Evolutionary conservation across 1,139 yeast genomes (phyloP).

Genomic region (Spathaspora sp.): DNA sequence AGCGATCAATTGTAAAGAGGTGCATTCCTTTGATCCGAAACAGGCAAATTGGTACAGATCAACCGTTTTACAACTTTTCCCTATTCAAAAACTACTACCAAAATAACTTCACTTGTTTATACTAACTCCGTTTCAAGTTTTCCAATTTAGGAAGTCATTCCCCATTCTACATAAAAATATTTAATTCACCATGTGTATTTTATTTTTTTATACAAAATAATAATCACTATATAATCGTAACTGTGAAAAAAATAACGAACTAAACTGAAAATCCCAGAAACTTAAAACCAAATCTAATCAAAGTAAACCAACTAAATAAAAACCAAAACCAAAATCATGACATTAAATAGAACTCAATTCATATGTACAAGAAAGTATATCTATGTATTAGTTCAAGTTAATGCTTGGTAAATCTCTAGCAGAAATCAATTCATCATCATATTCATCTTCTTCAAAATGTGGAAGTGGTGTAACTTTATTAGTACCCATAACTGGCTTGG

Average conservation of each 20-base stretch:
- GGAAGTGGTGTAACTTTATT: slow-evolving; percentile 11
- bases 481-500: slow-evolving; percentile 12
- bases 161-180: neutral
- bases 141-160: neutral
- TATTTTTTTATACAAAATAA: neutral
- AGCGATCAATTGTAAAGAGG: no score
- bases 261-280: neutral
- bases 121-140: neutral
- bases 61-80: no score
- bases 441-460: slow-evolving; percentile 8
- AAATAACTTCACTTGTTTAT: no score
- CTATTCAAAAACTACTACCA: no score
- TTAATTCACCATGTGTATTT: neutral
- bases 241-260: neutral
- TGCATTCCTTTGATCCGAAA: no score
- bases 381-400: slow-evolving; percentile 10
- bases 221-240: neutral
- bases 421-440: slow-evolving; percentile 11
- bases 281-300: neutral
- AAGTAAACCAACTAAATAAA: neutral
- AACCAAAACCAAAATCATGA: neutral
- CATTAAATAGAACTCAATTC: neutral
- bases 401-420: slow-evolving; percentile 10
- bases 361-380: neutral
- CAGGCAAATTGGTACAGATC: no score